These are phyloP conservation scores for Verticillium tricorpus DNA, from an alignment of 2,329 filamentous ascomycete genomes.

Conservation along the genomic window DNA sequence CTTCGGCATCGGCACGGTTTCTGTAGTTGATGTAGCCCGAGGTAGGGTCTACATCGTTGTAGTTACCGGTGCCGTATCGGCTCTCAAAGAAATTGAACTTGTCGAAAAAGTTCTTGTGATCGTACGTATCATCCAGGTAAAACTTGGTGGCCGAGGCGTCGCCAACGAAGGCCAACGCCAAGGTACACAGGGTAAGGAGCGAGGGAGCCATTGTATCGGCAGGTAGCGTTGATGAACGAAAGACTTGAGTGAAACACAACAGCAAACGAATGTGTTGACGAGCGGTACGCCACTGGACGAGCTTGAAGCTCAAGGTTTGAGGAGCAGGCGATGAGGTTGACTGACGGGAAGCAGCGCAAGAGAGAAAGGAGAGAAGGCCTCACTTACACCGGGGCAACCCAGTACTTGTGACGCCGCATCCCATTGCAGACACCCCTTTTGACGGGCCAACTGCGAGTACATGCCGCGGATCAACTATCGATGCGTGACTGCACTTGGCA, in stretches of 20 bases:
- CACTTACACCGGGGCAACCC: neutral
- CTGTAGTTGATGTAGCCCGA: conserved; percentile 59
- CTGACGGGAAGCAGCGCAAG: conserved; percentile 7
- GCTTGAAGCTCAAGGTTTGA: conserved; percentile 22
- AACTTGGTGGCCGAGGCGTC: conserved; percentile 25
- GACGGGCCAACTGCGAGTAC: no score
- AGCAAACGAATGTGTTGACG: conserved; percentile 38
- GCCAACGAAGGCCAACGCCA: conserved; percentile 29
- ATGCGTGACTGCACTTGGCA: no score
- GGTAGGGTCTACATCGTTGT: conserved; percentile 49
- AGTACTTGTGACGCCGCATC: conserved; percentile 6
- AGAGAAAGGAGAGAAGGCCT: neutral
- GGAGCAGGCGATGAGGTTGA: conserved; percentile 13
- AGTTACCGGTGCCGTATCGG: conserved; percentile 11
- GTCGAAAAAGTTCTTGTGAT: conserved; percentile 39
- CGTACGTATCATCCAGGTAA: conserved; percentile 36
- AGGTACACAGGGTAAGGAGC: conserved; percentile 32
- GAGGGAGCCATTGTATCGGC: conserved; percentile 33
- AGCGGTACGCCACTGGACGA: conserved; percentile 38
- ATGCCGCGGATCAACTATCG: no score
- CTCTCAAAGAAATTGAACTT: conserved; percentile 39
- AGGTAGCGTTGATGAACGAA: conserved; percentile 16
- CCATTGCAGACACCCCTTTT: no score
- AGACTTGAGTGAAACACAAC: conserved; percentile 8
- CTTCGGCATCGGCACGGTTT: conserved; percentile 25